Percentiles rank a stretch among this genome's conserved stretches.
Evolutionary conservation across 257 asterid genomes (phyloP).

Genomic region (Jasminum sambac): DNA sequence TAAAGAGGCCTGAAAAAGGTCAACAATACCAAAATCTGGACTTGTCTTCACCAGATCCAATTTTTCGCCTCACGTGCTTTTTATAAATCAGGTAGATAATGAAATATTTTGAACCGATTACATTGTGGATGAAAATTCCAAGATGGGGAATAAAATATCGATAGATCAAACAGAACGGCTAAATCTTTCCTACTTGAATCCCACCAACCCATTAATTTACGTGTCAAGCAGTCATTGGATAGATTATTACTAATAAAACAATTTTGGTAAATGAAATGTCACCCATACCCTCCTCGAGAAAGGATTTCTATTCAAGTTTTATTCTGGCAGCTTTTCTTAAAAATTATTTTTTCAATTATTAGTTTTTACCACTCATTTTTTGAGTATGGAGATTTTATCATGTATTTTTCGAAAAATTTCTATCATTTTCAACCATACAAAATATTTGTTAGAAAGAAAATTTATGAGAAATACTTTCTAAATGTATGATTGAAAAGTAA

Average conservation of each 20-base stretch:
- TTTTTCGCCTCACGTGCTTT: not conserved
- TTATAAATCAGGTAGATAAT: not conserved
- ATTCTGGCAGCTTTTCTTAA: too few relatives aligned
- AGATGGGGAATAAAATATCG: not conserved
- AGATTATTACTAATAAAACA: too few relatives aligned
- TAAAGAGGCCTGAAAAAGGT: too few relatives aligned
- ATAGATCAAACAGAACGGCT: slow-evolving; percentile 3
- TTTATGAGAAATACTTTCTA: too few relatives aligned
- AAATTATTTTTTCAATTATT: too few relatives aligned
- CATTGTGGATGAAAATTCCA: not conserved
- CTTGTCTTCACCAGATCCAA: not conserved
- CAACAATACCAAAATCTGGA: not conserved
- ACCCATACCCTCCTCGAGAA: not conserved
- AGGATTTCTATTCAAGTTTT: not conserved
- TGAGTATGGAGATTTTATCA: too few relatives aligned
- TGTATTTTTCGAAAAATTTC: too few relatives aligned
- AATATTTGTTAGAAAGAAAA: too few relatives aligned
- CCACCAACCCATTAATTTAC: not conserved
- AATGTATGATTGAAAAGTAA: too few relatives aligned
- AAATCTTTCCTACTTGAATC: not conserved
- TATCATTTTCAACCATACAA: too few relatives aligned
- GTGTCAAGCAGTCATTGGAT: not conserved
- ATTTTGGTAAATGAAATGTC: not conserved
- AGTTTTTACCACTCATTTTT: too few relatives aligned
- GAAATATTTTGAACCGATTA: not conserved